These are phyloP conservation scores for Pueraria montana DNA, from an alignment of 306 rosid species.

Conservation along the genomic window DNA sequence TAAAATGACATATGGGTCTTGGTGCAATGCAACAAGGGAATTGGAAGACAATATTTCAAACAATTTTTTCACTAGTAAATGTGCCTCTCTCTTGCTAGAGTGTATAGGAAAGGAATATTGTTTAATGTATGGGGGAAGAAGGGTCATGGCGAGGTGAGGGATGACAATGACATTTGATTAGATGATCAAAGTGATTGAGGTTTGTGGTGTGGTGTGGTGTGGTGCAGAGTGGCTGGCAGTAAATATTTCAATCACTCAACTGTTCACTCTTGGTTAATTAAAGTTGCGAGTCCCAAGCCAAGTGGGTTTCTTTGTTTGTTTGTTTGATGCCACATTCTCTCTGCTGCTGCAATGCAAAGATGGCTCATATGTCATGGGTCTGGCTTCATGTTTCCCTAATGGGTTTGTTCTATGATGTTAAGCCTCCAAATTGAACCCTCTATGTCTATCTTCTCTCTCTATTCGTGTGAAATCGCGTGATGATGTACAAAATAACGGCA, in stretches of 20 bases:
- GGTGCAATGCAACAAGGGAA: background rate
- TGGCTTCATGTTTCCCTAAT: conserved; percentile 31
- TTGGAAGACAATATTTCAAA: background rate
- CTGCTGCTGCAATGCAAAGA: too few relatives aligned
- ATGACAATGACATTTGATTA: conserved; percentile 43
- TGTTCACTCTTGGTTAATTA: background rate
- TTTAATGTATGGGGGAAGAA: background rate
- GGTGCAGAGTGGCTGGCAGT: background rate
- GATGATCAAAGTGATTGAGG: conserved; percentile 38
- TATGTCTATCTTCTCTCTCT: background rate
- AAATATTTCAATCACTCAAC: background rate
- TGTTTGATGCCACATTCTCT: conserved; percentile 20
- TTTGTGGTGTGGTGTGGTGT: background rate
- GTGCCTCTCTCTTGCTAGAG: background rate
- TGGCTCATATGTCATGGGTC: conserved; percentile 1
- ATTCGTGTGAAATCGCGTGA: background rate
- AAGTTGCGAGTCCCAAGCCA: conserved; percentile 17
- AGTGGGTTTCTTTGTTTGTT: background rate
- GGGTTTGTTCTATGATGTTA: conserved; percentile 47
- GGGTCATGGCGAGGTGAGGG: background rate
- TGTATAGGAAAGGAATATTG: conserved; percentile 10
- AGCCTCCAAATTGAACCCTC: conserved; percentile 21
- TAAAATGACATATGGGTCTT: background rate
- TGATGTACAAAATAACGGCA: conserved; percentile 27
- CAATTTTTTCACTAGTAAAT: background rate